These are phyloP conservation scores for Trypanosoma caninum DNA, from an alignment of 208 protist species.

Conservation along the genomic window DNA sequence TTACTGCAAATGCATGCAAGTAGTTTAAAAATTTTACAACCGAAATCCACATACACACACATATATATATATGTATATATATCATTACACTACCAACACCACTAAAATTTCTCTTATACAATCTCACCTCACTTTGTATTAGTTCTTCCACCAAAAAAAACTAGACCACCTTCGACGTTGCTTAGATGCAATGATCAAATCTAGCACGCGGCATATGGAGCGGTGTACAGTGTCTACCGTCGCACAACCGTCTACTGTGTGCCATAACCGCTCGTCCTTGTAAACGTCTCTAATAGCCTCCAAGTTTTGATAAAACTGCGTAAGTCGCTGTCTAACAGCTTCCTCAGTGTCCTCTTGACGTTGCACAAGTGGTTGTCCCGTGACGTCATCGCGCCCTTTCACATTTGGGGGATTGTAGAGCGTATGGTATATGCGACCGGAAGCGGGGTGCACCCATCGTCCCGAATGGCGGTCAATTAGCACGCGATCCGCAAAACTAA, in stretches of 20 bases:
- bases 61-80: neutral
- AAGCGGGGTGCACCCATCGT: constrained; percentile 79
- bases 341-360: constrained; percentile 87
- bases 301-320: constrained; percentile 71
- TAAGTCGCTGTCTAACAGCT: constrained; percentile 71
- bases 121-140: constrained; percentile 9
- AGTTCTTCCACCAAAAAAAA: constrained; percentile 44
- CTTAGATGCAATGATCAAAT: constrained; percentile 42
- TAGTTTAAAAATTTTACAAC: neutral
- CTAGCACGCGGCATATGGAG: constrained; percentile 68
- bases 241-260: constrained; percentile 56
- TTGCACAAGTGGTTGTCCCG: constrained; percentile 87
- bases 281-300: constrained; percentile 79
- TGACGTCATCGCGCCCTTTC: constrained; percentile 87
- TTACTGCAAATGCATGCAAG: neutral
- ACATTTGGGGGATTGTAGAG: constrained; percentile 89
- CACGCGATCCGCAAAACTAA: constrained; percentile 68
- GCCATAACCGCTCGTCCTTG: constrained; percentile 37
- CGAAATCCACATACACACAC: neutral
- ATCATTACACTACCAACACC: too few species aligned
- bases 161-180: constrained; percentile 14
- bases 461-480: constrained; percentile 77
- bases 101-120: too few species aligned
- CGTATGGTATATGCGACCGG: constrained; percentile 91
- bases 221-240: constrained; percentile 69